Conservation (phyloP, 768 basidiomycete species). For the Pisolithus tinctorius region DNA sequence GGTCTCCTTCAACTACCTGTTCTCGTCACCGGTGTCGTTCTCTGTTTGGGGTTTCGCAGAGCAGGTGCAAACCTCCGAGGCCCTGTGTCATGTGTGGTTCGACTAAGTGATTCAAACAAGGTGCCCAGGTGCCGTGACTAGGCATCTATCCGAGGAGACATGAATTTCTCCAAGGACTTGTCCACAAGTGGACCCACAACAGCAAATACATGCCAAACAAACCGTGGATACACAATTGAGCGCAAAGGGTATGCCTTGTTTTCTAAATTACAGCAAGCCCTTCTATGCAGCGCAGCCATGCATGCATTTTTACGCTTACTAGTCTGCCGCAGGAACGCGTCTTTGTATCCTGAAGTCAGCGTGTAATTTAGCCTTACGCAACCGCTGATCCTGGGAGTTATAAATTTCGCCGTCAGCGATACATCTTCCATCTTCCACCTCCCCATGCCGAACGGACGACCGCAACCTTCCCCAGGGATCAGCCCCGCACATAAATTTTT, state of each 20-base stretch:
- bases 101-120: too few species aligned
- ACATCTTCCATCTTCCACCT: not conserved
- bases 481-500: not conserved
- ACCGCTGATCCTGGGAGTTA: not conserved
- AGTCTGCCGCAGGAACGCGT: not conserved
- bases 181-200: slow-evolving; percentile 1
- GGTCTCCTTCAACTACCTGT: too few species aligned
- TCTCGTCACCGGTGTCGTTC: too few species aligned
- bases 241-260: not conserved
- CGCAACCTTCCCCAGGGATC: not conserved
- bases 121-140: too few species aligned
- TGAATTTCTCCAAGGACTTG: not conserved
- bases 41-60: too few species aligned
- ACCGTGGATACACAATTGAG: not conserved
- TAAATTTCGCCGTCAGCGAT: not conserved
- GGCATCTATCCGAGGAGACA: too few species aligned
- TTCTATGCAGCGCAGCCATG: too few species aligned
- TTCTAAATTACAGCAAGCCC: not conserved
- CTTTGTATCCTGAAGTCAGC: not conserved
- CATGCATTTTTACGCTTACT: not conserved
- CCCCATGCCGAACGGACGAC: not conserved
- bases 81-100: slow-evolving; percentile 1
- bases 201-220: not conserved
- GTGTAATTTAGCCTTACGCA: not conserved
- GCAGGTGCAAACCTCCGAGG: too few species aligned